Evolutionary conservation across 129 eudicot species (phyloP).

Genomic region (Pulicaria dysenterica): DNA sequence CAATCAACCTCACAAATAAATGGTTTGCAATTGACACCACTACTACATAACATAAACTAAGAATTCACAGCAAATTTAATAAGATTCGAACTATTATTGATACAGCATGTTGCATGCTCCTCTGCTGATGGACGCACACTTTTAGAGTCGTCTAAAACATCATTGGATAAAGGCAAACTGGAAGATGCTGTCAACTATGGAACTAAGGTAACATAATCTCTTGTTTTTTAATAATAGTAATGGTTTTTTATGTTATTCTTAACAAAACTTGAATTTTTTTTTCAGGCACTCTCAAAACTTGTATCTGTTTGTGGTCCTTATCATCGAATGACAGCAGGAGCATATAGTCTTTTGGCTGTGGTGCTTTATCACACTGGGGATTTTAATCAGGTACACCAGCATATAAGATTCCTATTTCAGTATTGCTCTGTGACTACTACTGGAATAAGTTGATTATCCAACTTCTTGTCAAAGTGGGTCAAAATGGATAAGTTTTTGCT

Average conservation of each 20-base stretch:
- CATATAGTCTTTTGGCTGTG: slow-evolving; percentile 98
- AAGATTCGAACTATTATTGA: slow-evolving; percentile 15
- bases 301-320: slow-evolving; percentile 95
- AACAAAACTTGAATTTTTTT: slow-evolving; percentile 20
- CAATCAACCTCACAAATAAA: too few species aligned
- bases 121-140: slow-evolving; percentile 99
- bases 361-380: slow-evolving; percentile 98
- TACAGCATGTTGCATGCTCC: slow-evolving; percentile 96
- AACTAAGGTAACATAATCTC: slow-evolving; percentile 61
- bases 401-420: slow-evolving; percentile 1
- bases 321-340: slow-evolving; percentile 99
- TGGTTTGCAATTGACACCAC: too few species aligned
- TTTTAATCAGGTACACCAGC: slow-evolving; percentile 79
- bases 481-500: not conserved
- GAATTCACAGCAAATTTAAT: slow-evolving; percentile 18
- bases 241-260: not conserved
- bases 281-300: slow-evolving; percentile 89
- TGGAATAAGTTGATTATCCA: not conserved
- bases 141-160: slow-evolving; percentile 92
- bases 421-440: not conserved
- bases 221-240: not conserved
- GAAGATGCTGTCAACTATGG: slow-evolving; percentile 98
- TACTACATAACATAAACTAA: not conserved
- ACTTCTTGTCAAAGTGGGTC: not conserved
- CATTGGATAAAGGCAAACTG: slow-evolving; percentile 95